Percentiles rank a stretch among this genome's conserved stretches.
Conservation (phyloP, 1,139 yeast species). For the Saccharomycopsis hybrid region DNA sequence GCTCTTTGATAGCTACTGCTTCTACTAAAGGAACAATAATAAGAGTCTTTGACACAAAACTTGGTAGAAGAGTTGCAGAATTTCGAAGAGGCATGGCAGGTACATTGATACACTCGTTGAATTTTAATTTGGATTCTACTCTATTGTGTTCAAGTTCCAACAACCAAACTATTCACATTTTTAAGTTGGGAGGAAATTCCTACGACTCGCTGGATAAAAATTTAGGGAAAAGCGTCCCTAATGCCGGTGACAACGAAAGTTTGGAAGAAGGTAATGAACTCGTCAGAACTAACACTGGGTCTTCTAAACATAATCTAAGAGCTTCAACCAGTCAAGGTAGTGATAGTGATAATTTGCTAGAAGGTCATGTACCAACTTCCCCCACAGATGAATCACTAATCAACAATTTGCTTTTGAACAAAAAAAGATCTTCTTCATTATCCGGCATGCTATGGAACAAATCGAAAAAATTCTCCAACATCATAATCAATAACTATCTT, state of each 20-base stretch:
- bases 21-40: constrained; percentile 69
- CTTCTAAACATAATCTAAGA: background rate
- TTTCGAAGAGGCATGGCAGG: constrained; percentile 66
- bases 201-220: no score
- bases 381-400: constrained; percentile 20
- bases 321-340: background rate
- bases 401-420: constrained; percentile 12
- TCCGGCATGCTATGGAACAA: constrained; percentile 23
- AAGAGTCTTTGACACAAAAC: constrained; percentile 40
- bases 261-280: constrained; percentile 10
- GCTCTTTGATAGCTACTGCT: constrained; percentile 56
- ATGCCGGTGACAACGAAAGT: background rate
- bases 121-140: constrained; percentile 44
- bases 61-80: constrained; percentile 38
- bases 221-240: background rate
- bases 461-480: constrained; percentile 17
- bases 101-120: constrained; percentile 48
- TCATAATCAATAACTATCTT: constrained; percentile 24
- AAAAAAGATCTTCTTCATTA: constrained; percentile 17
- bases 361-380: constrained; percentile 17
- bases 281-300: constrained; percentile 6
- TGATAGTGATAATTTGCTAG: background rate
- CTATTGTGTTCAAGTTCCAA: constrained; percentile 63
- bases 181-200: constrained; percentile 36
- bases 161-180: constrained; percentile 64